These are phyloP conservation scores for Prunus mume DNA, from an alignment of 306 rosid species.

Conservation along the genomic window DNA sequence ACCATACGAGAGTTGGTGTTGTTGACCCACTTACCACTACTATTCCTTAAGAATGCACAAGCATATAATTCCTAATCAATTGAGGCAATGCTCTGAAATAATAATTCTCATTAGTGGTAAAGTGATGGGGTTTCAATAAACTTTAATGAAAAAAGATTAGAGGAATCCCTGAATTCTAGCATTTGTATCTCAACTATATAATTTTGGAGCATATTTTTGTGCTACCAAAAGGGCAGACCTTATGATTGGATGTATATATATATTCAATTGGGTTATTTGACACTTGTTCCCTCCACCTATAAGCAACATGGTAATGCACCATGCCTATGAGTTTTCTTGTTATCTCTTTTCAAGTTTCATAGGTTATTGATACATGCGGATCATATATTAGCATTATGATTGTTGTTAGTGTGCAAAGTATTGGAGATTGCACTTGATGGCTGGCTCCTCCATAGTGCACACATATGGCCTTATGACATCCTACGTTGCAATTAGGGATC, in stretches of 20 bases:
- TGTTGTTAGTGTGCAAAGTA: slow-evolving; percentile 10
- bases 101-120: background rate
- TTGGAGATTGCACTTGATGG: slow-evolving; percentile 21
- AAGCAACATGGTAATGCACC: no score
- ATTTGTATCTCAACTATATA: background rate
- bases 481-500: background rate
- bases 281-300: no score
- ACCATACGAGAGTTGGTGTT: no score
- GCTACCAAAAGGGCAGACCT: slow-evolving; percentile 27
- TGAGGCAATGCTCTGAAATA: no score
- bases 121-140: slow-evolving; percentile 3
- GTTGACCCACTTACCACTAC: no score
- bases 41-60: no score
- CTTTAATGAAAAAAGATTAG: background rate
- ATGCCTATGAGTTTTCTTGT: no score
- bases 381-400: slow-evolving; percentile 27
- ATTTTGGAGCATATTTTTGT: slow-evolving; percentile 8
- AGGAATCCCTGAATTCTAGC: slow-evolving; percentile 16
- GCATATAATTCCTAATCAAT: no score
- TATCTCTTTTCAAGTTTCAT: no score
- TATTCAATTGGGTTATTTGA: background rate
- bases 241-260: slow-evolving; percentile 3
- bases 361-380: slow-evolving; percentile 12
- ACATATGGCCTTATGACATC: background rate
- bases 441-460: slow-evolving; percentile 2